Base-by-base conservation (phyloP, 306 rosid species). In the Castanea sativa region DNA sequence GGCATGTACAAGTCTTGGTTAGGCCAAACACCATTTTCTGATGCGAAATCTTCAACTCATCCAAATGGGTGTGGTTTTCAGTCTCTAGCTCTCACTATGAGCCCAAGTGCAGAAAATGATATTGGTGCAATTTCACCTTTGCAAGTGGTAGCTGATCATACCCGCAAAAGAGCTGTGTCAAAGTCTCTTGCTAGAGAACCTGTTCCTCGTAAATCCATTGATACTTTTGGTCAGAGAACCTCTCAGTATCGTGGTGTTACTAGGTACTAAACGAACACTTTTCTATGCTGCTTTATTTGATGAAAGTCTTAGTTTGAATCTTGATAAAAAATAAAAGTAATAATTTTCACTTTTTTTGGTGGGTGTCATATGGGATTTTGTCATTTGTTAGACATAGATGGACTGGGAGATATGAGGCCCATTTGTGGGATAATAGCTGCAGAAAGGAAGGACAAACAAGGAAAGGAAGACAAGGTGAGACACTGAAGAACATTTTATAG, bases 371-470 rank as follows among this genome's bases (percentile, higher is more conserved):
- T 82, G 73, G 71, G 77, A 27, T 83, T 69, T 52, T n/a, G 53
- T 12, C 16, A 49, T 49, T 49, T 49, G 53, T 45, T 86, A 95
- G 99, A 88, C 98, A 93, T 91, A 90, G 99, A 80, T 95, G 99
- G 99, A 95, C 99, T 9, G 99, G 99, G 79, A 93, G 99, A 87
- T 95, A 95, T 82, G 98, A 95, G 73, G 99, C 99, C 49, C 99
- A 95, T 89, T 85, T 95, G 81, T 95, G 99, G 99, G 99, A 95
- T 79, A 95, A 95, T 79, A 95, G 99, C 78, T 95, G 98, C 86
- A 93, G 99, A 85, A 93, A 95, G 82, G 99, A 95, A 83, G 99
- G 98, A 25, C 98, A 95, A 83, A 95, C 99, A 72, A 95, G 99
- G 88, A 95, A 95, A 87, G 99, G 99, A 86, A 95, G 99, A 57